These are phyloP conservation scores for Candida quercuum DNA, from an alignment of 805 yeast genomes.

Conservation along the genomic window DNA sequence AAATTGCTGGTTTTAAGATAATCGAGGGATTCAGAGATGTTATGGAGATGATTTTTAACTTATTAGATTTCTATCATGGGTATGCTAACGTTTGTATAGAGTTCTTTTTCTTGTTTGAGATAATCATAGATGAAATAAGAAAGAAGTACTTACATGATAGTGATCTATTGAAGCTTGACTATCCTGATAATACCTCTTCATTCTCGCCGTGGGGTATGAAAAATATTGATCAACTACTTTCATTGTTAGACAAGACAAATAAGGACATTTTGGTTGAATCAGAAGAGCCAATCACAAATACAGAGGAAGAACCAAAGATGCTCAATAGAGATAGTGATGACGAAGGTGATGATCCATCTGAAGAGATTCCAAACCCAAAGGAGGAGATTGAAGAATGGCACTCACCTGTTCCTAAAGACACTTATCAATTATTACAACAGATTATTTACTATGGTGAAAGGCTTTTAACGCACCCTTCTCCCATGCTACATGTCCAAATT, in stretches of 20 bases:
- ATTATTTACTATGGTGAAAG: constrained; percentile 68
- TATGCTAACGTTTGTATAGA: constrained; percentile 68
- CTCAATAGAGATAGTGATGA: constrained; percentile 26
- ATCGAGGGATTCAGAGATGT: constrained; percentile 68
- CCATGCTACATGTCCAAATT: constrained; percentile 49
- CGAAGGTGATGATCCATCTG: constrained; percentile 17
- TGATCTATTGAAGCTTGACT: constrained; percentile 13
- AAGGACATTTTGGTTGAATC: constrained; percentile 25
- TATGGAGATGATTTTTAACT: constrained; percentile 63
- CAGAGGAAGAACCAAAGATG: constrained; percentile 36
- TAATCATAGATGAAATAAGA: constrained; percentile 45
- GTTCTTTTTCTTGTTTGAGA: constrained; percentile 65
- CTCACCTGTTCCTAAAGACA: constrained; percentile 56
- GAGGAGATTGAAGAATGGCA: constrained; percentile 47
- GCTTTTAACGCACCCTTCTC: constrained; percentile 61
- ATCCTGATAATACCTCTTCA: constrained; percentile 21
- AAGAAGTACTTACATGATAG: constrained; percentile 28
- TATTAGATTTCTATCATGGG: constrained; percentile 82
- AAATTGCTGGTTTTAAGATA: constrained; percentile 63
- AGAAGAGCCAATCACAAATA: constrained; percentile 33
- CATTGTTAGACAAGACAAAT: constrained; percentile 34
- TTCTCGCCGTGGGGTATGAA: constrained; percentile 39
- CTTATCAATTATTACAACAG: constrained; percentile 54
- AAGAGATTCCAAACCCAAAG: constrained; percentile 1
- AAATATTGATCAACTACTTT: constrained; percentile 36